Percentiles rank a stretch among this genome's conserved stretches.
These are phyloP conservation scores for Colletotrichum sp. DNA, from an alignment of 2,329 filamentous ascomycete species.

Conservation along the genomic window DNA sequence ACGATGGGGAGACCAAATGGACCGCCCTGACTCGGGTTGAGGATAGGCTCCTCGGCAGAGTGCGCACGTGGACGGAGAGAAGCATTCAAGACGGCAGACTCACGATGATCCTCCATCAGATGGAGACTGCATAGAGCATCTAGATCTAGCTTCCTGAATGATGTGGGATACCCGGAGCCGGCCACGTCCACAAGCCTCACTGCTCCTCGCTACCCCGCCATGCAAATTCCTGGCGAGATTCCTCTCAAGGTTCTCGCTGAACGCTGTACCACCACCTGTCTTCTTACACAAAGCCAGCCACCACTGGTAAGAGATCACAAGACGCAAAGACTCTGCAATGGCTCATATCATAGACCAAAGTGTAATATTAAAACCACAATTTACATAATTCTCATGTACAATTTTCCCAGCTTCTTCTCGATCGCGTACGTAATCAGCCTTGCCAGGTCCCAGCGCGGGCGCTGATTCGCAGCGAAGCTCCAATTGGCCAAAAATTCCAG, in stretches of 20 bases:
- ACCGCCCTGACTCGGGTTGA: neutral
- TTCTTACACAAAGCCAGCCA: neutral
- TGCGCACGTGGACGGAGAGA: neutral
- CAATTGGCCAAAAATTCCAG: constrained; percentile 11
- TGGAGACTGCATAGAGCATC: neutral
- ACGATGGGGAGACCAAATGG: neutral
- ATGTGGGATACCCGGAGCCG: neutral
- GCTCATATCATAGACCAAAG: neutral
- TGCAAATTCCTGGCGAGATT: neutral
- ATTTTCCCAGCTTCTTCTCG: neutral
- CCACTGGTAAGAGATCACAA: neutral
- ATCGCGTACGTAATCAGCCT: constrained; percentile 13
- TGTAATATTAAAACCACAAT: neutral
- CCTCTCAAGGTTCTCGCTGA: neutral
- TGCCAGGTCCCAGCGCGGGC: neutral
- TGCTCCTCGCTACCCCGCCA: neutral
- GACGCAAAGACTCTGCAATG: neutral
- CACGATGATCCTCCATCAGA: neutral
- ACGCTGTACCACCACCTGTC: neutral
- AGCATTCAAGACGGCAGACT: neutral
- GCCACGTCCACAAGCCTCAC: neutral
- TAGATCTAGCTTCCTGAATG: neutral
- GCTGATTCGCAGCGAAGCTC: neutral
- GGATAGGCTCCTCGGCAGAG: neutral
- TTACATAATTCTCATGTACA: neutral